Base-by-base conservation (phyloP, 768 basidiomycete genomes). In the Boletus subparvulus region DNA sequence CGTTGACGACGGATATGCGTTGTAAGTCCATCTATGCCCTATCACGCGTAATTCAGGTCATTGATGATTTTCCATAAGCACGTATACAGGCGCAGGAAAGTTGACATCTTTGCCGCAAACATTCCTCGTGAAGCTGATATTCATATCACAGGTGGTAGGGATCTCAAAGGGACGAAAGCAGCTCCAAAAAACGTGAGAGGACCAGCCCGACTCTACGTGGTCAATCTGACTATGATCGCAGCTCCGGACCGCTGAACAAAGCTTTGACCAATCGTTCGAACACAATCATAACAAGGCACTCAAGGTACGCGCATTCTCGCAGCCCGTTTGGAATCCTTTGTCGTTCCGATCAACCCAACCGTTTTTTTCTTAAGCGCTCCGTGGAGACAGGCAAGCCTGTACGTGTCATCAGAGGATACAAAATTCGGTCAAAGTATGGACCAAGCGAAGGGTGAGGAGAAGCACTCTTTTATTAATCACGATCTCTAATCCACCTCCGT, bases 171-270 rank as follows among this genome's bases (percentile, higher is more conserved):
- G 12, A 96, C 94, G 0, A 88, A 87, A 68, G 69, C 75, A 4
- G 81, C 82, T 2, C 93, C 90, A 0, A 94, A 95, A 71, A 96
- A 96, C 73, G 92, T 92, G 49, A 36, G 49, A 36, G 8, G 19
- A 41, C 26, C 12, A 21, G 32, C 4, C 30, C 11, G 11, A 45
- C 12, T 40, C 8, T 19, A 11, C 17, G 14, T 11, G 4, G 10
- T 30, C 4, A 3, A 45, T 45, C 45, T 42, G 36, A 65, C 47
- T n/a, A 5, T 6, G 26, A 11, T 19, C 41, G 19, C 42, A 93
- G 90, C 84, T 96, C 44, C 88, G 94, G 14, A 95, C 94, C 0
- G 94, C 89, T 10, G 87, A 86, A 5, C 94, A 97, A 69, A 92
- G 85, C 61, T 87, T 77, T 48, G 84, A 95, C 68, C 94, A 96